Evolutionary conservation across 805 yeast species (phyloP).

Genomic region (Candida sithepensis): DNA sequence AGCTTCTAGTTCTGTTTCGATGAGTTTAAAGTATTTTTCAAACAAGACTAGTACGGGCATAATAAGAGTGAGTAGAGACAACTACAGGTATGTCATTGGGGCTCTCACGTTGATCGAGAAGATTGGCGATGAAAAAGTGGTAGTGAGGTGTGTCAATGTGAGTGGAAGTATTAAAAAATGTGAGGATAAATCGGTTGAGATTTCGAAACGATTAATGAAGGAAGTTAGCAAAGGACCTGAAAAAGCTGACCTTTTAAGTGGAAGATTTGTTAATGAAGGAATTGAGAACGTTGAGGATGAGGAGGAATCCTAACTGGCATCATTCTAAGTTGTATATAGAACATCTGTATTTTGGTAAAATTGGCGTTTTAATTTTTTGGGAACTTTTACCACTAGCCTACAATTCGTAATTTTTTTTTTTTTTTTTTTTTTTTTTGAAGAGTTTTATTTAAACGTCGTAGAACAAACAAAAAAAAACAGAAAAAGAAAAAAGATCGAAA

Average conservation of each 20-base stretch:
- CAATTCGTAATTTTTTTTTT: not conserved
- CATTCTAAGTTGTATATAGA: too few relatives aligned
- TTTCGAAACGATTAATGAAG: constrained; percentile 36
- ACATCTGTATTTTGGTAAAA: not conserved
- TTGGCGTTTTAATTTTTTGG: not conserved
- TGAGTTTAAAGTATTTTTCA: constrained; percentile 69
- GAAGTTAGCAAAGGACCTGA: constrained; percentile 9
- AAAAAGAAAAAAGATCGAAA: not conserved
- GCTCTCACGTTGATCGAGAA: constrained; percentile 57
- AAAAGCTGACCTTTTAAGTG: constrained; percentile 9
- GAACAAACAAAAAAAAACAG: not conserved
- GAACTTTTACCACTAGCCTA: not conserved
- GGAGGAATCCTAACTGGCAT: not conserved
- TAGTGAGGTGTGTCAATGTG: constrained; percentile 61
- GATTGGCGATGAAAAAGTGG: constrained; percentile 46
- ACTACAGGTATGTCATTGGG: constrained; percentile 57
- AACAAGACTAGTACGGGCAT: constrained; percentile 82
- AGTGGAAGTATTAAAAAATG: constrained; percentile 88
- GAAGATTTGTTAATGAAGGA: constrained; percentile 8
- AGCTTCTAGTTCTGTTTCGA: constrained; percentile 52
- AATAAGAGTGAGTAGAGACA: constrained; percentile 67
- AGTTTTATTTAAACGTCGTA: too few relatives aligned
- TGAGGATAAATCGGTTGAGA: constrained; percentile 62
- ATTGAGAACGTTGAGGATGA: constrained; percentile 6
- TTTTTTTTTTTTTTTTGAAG: too few relatives aligned